Evolutionary conservation across 2,329 filamentous ascomycete species (phyloP), one percentile per base, ranked within the genome.

Genomic region (Neofusicoccum parvum): DNA sequence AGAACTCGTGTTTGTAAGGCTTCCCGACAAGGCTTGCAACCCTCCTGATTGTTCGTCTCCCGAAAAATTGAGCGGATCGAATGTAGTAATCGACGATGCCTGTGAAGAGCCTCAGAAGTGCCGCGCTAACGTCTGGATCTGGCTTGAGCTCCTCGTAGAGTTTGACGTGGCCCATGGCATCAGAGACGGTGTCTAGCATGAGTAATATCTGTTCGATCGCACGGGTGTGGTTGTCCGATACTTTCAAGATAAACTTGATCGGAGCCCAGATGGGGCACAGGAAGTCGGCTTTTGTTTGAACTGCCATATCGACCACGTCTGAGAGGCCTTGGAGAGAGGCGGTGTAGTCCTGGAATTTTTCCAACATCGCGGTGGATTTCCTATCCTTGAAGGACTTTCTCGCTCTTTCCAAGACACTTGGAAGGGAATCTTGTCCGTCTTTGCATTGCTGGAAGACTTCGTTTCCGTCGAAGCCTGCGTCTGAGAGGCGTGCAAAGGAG

Each of bases 251-350:
- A n/a, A 65, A 45, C 34, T 62, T 65, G 15, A 62, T 41, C 6
- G 54, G 64, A 1, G 64, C 64, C 64, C 64, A 65, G 5, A 62
- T 37, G 3, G 64, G 54, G 34, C 64, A 65, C 2, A 39, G 15
- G 11, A 59, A 58, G 12, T 54, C 63, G n/a, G 63, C 50, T 15
- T 36, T 59, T 11, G 63, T 36, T 11, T 65, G 23, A 11, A 65
- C 63, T 12, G 51, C 63, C 1, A 59, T 17, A 41, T 65, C 63
- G 14, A 65, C 45, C 12, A 50, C 23, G 11, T 12, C 23, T 3
- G 64, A 62, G 23, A 65, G 46, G 10, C 60, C 51, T 27, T 43
- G 43, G 27, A 65, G 14, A 6, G 43, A 62, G 3, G 54, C 53
- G n/a, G 56, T 45, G 36, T 15, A 43, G 32, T 39, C 20, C 4